Base-by-base conservation (phyloP, 257 asterid species). In the Gentiana macrophylla region DNA sequence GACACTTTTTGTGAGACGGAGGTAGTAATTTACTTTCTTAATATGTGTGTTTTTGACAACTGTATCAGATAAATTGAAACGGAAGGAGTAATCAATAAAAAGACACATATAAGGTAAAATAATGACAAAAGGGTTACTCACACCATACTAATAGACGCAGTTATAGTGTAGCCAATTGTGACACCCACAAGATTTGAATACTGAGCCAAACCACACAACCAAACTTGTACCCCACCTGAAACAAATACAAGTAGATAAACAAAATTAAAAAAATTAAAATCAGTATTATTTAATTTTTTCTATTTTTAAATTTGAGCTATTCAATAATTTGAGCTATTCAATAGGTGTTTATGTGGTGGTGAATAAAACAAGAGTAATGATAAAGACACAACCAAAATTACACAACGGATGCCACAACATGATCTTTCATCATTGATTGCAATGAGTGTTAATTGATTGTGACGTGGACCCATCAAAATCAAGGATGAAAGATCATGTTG, bases 131-230 rank as follows among this genome's bases (percentile, higher is more conserved):
- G 2, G 15, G 12, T 49, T 38, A 73, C 89, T 32, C 69, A 85
- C 93, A 74, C 84, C 84, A 80, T 76, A 71, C 93, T 82, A 57
- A 85, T 80, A 6, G 95, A 80, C 11, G 93, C 79, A 2, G 93
- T 83, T 51, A 85, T 76, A 15, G 95, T 80, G 37, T 85, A 85
- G 44, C 93, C 95, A 35, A 85, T 62, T 37, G 72, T 64, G 70
- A 63, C 74, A n/a, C 95, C 95, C 62, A 66, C 45, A 3, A 85
- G 69, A 71, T 82, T 80, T 60, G 63, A 68, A 67, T 80, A 85
- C 51, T 80, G 93, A 61, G 75, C 84, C 15, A 68, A 3, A 5
- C 83, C 84, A 78, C 94, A 85, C 63, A 73, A 37, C 37, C 70
- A 77, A 84, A 72, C 77, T 65, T 8, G 52, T 8, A 64, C 72